These are phyloP conservation scores for Boletellus deceptivus DNA, from an alignment of 1,284 basidiomycete genomes.

Conservation along the genomic window DNA sequence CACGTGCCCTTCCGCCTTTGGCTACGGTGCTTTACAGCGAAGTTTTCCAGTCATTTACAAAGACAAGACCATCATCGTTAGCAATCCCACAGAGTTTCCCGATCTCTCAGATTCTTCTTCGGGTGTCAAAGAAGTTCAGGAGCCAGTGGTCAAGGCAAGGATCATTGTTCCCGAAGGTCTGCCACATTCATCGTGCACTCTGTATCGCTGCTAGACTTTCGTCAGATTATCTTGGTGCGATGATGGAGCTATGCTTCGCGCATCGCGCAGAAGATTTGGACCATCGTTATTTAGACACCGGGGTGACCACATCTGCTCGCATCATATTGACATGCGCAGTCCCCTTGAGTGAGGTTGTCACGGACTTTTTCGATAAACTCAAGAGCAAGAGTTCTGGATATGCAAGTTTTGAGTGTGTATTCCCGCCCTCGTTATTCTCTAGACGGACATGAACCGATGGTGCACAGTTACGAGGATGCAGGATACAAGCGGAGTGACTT, in stretches of 20 bases:
- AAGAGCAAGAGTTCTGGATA: conserved; percentile 91
- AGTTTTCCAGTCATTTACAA: conserved; percentile 64
- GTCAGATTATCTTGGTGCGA: conserved; percentile 79
- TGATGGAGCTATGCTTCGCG: conserved; percentile 88
- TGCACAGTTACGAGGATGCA: conserved; percentile 80
- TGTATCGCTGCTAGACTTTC: conserved; percentile 15
- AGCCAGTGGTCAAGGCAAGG: conserved; percentile 87
- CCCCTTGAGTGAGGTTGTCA: conserved; percentile 90
- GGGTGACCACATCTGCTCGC: conserved; percentile 51
- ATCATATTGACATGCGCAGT: conserved; percentile 79
- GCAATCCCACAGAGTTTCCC: conserved; percentile 93
- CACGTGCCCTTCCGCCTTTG: conserved; percentile 16
- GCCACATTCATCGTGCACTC: conserved; percentile 13
- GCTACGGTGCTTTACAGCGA: conserved; percentile 6
- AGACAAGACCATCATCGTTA: conserved; percentile 69
- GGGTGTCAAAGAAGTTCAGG: conserved; percentile 75
- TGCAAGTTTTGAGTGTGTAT: conserved; percentile 83
- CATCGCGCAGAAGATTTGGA: conserved; percentile 79
- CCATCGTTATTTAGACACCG: conserved; percentile 74
- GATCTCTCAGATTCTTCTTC: conserved; percentile 65
- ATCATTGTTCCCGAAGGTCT: conserved; percentile 89
- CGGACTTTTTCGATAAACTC: conserved; percentile 89
- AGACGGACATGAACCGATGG: conserved; percentile 6
- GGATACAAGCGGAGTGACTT: conserved; percentile 81
- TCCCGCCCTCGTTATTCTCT: background rate